Conservation (phyloP, 2,329 filamentous ascomycete species). For the Aureobasidium sp. region DNA sequence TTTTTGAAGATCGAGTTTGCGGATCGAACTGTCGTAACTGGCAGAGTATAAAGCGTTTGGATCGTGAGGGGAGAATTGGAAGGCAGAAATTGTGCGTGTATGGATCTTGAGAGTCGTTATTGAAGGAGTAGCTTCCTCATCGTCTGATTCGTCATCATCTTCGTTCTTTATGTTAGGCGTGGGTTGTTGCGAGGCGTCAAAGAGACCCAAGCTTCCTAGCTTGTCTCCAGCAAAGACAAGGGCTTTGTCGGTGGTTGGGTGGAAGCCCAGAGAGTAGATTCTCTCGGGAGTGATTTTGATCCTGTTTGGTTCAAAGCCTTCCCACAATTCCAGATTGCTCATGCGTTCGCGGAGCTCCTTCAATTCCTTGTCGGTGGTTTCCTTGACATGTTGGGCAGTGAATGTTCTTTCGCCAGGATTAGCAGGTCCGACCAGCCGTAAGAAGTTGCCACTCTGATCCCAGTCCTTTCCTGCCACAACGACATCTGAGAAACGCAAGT, state of each 20-base stretch:
- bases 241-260: conserved; percentile 77
- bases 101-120: conserved; percentile 89
- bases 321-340: conserved; percentile 68
- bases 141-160: conserved; percentile 54
- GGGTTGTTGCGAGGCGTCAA: conserved; percentile 70
- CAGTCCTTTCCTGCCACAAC: conserved; percentile 72
- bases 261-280: conserved; percentile 72
- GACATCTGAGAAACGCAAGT: conserved; percentile 67
- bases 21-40: conserved; percentile 88
- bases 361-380: conserved; percentile 68
- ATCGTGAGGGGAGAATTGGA: conserved; percentile 67
- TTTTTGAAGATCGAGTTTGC: conserved; percentile 74
- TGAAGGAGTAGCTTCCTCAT: conserved; percentile 60
- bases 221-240: conserved; percentile 93
- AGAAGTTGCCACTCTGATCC: conserved; percentile 57
- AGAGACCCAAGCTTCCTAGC: conserved; percentile 79
- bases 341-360: conserved; percentile 67
- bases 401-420: conserved; percentile 80
- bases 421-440: conserved; percentile 61
- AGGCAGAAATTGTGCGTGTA: conserved; percentile 75
- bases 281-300: conserved; percentile 82
- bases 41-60: conserved; percentile 69
- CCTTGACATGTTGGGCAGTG: conserved; percentile 69
- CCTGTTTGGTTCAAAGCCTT: conserved; percentile 72
- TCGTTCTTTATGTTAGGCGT: conserved; percentile 34